These are phyloP conservation scores for Pseudogymnoascus sp. DNA, from an alignment of 2,329 filamentous ascomycete genomes.

Conservation along the genomic window DNA sequence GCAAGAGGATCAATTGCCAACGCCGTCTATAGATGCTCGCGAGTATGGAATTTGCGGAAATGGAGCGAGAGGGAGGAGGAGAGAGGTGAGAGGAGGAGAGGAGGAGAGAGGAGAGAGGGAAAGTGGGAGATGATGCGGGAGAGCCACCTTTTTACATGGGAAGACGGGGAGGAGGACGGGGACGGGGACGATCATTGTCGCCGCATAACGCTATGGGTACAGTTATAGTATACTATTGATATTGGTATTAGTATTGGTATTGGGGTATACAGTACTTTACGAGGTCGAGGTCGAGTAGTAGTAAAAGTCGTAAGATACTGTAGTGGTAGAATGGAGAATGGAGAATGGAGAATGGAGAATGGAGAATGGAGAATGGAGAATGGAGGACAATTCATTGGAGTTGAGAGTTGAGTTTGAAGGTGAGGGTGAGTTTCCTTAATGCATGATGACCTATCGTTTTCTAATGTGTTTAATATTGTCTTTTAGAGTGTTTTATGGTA, in stretches of 20 bases:
- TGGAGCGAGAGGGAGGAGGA: neutral
- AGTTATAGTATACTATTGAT: neutral
- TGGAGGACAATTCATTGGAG: neutral
- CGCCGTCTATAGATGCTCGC: neutral
- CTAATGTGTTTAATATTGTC: neutral
- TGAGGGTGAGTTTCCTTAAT: neutral
- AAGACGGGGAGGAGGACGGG: neutral
- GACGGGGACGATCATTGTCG: neutral
- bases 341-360: neutral
- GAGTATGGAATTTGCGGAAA: neutral
- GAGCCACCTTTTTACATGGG: neutral
- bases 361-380: neutral
- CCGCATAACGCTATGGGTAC: neutral
- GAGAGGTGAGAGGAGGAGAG: neutral
- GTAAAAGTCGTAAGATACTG: neutral
- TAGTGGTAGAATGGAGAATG: neutral
- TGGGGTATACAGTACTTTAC: neutral
- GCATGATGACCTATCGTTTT: neutral
- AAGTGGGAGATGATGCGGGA: neutral
- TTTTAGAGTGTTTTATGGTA: neutral
- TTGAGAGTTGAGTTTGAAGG: neutral
- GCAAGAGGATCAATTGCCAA: neutral
- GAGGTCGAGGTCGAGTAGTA: neutral
- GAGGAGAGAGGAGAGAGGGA: neutral
- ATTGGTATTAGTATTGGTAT: too few relatives aligned